Base-by-base conservation (phyloP, 352 stramenopile species). In the Globisporangium spinosum region DNA sequence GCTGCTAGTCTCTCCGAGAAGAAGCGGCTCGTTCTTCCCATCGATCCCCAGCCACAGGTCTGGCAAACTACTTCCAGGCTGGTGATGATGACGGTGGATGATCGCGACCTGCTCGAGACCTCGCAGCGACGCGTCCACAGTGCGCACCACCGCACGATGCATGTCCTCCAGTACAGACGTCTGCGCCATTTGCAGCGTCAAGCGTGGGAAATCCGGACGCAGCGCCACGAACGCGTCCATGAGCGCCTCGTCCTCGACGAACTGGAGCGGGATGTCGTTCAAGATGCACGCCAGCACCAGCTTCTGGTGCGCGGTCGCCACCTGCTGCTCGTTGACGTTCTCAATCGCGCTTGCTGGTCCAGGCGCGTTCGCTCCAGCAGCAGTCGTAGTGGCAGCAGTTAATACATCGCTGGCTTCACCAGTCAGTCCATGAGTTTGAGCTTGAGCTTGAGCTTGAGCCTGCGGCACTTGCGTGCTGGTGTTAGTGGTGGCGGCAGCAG, bases 211-310 rank as follows among this genome's bases (percentile, higher is more conserved):
- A 12, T 64, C 69, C 2, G 68, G 75, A 32, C 68, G 65, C 53
- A 78, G 68, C 47, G 75, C 27, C 43, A 49, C 53, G 13, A 87
- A 67, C 53, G 77, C 79, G 54, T 77, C 70, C 25, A 59, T 54
- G 47, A 87, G 62, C 47, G 75, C 62, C 29, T 72, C 71, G 65
- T 83, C 75, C 34, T 83, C 77, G 25, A 87, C 54, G 10, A 87
- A 77, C 54, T 22, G 13, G 8, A 77, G 57, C 17, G 75, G 75
- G 20, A 80, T 66, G 38, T 75, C 65, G 55, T 78, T 70, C 40
- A 81, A 53, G 27, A 87, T 67, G 62, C 73, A 83, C 34, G 79
- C 75, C 8, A 85, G 70, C 57, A 79, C 75, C 38, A 87, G 66
- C 35, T 82, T 69, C 43, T 80, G 75, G 29, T 80, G 69, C 62